Evolutionary conservation across 306 rosid genomes (phyloP), one percentile per base, ranked within the genome.

Genomic region (Cucumis cinereus): DNA sequence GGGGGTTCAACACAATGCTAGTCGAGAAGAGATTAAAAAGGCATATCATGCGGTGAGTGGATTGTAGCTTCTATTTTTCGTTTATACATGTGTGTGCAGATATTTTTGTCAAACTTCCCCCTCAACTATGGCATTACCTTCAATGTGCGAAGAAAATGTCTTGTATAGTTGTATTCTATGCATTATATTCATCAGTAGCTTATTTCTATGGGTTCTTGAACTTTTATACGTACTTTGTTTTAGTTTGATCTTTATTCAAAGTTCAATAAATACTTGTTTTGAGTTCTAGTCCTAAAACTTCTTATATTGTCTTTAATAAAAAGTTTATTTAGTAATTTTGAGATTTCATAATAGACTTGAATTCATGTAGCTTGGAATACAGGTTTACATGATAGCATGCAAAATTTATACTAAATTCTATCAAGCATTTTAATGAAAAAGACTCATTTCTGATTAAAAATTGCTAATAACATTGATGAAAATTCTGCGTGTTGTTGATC

Each of bases 21-120:
- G 85, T 81, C 85, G 87, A 71, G 92, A 90, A 13, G 96, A 90
- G 79, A 87, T 94, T 57, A 90, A 90, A 77, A 94, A 86, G 79
- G 95, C 95, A 5, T 94, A 82, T 82, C 91, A 83, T 79, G 78
- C 23, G 82, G 99, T 94, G 77, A 74, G 68, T 59, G 10, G 40
- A 14, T 26, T 53, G 78, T 52, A 19, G 49, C 58, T 50, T 33
- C 61, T 30, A 24, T 64, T 64, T 13, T 16, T 30, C 19, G 1
- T 10, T 14, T 0, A 41, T 64, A 6, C 8, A 19, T 53, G 23
- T 53, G 11, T 53, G 22, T 28, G 30, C 30, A 28, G 2, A 28
- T 3, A 28, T 24, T 35, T 19, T 63, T 61, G 68, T 61, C 45
- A 8, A 67, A 17, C 53, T 11, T 67, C 28, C 33, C 28, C 14